These are phyloP conservation scores for Phylloporus scabripes DNA, from an alignment of 768 basidiomycete genomes.

Conservation along the genomic window DNA sequence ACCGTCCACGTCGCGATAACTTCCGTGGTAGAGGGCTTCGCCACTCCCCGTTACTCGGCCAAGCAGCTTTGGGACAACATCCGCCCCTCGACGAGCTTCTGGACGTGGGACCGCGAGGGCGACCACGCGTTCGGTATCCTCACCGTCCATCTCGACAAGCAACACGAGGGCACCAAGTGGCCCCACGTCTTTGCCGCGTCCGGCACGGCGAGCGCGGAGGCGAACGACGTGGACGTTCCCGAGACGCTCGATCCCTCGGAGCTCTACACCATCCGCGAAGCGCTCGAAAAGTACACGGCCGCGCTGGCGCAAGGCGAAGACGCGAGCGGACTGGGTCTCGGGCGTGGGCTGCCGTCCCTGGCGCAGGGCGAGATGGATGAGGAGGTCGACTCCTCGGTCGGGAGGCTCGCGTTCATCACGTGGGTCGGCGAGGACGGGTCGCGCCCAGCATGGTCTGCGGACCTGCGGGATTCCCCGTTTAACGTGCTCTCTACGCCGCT, in stretches of 20 bases:
- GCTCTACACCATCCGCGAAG: conserved; percentile 70
- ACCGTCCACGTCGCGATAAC: conserved; percentile 53
- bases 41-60: conserved; percentile 54
- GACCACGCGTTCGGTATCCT: conserved; percentile 64
- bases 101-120: conserved; percentile 87
- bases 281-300: conserved; percentile 81
- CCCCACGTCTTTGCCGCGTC: conserved; percentile 70
- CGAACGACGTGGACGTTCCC: conserved; percentile 61
- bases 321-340: conserved; percentile 56
- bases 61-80: conserved; percentile 78
- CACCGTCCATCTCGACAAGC: conserved; percentile 83
- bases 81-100: conserved; percentile 72
- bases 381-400: conserved; percentile 75
- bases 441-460: conserved; percentile 38
- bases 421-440: conserved; percentile 57
- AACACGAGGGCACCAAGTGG: conserved; percentile 81
- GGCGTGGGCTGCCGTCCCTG: conserved; percentile 70
- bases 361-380: conserved; percentile 88
- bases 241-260: conserved; percentile 89
- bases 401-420: conserved; percentile 56
- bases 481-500: conserved; percentile 66
- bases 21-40: conserved; percentile 26
- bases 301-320: conserved; percentile 56
- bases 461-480: conserved; percentile 34
- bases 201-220: conserved; percentile 28